Conservation (phyloP, 2,329 filamentous ascomycete species). For the Fusarium xylarioides region DNA sequence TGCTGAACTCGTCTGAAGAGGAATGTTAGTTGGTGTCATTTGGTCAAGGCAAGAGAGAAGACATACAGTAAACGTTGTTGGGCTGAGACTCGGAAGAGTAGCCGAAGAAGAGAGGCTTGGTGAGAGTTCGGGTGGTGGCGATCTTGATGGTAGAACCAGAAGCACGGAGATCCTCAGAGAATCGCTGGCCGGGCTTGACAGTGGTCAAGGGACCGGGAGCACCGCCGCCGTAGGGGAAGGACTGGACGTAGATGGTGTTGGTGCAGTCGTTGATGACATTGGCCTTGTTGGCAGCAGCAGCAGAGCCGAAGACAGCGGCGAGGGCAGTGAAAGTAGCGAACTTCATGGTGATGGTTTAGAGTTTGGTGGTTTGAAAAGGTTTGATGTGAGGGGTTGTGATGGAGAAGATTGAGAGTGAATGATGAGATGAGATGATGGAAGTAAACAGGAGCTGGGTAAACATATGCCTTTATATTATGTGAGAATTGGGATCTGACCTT, state of each 20-base stretch:
- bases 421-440: background rate
- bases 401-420: background rate
- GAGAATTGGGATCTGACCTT: background rate
- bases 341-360: constrained; percentile 44
- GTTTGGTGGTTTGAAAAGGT: background rate
- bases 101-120: constrained; percentile 52
- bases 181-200: constrained; percentile 46
- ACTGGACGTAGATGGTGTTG: constrained; percentile 49
- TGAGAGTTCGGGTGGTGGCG: constrained; percentile 49
- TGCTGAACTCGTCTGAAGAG: constrained; percentile 50
- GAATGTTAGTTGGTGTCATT: constrained; percentile 3
- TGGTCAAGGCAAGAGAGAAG: background rate
- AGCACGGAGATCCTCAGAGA: constrained; percentile 47
- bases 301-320: constrained; percentile 45
- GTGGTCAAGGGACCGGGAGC: constrained; percentile 46
- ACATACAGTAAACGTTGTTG: constrained; percentile 53
- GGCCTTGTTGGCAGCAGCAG: constrained; percentile 48
- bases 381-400: background rate
- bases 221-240: constrained; percentile 47
- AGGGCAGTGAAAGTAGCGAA: constrained; percentile 35
- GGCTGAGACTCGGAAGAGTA: constrained; percentile 51
- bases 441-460: background rate
- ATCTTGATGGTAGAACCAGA: constrained; percentile 55
- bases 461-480: constrained; percentile 7
- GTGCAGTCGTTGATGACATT: constrained; percentile 50